Base-by-base conservation (phyloP, 1,284 basidiomycete genomes). In the Ceratobasidium sp. region DNA sequence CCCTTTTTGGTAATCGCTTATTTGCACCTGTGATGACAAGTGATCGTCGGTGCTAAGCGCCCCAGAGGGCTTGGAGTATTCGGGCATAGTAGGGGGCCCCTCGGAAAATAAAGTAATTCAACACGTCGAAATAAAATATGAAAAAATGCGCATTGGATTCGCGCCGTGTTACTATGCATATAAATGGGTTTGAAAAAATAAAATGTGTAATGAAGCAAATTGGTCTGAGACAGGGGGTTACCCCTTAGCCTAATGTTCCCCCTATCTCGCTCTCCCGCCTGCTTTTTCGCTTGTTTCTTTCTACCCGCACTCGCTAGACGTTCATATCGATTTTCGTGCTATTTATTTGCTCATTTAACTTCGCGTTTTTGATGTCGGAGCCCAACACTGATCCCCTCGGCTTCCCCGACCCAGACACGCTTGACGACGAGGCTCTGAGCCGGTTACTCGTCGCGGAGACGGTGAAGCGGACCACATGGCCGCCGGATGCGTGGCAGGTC, bases 21-120 rank as follows among this genome's bases (percentile, higher is more conserved):
- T 62, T 62, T 62, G 59, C 38, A 33, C 59, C 59, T 62, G 59
- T 62, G 59, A 62, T 62, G 59, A 62, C 59, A 62, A 62, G 59
- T 62, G 59, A 62, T 62, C 59, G 59, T 38, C 33, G 59, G 59
- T 16, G 50, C 50, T 30, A 62, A 62, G 59, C 59, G 59, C 33
- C 57, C 59, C 59, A 62, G 59, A 62, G 59, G 33, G 59, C 59
- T 62, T 62, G 59, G 59, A 62, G 33, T 38, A 62, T 16, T 38
- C 38, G 10, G 33, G 3, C 59, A 6, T 62, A 57, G 27, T 16
- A 38, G 59, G 30, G 33, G 59, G 59, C 27, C 27, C 18, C 30
- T 33, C 10, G 38, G 18, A 30, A 62, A 20, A 35, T 16, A 35
- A n/a, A 14, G 6, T 62, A n/a, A 35, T 8, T 62, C 38, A 16